Evolutionary conservation across 2,329 filamentous ascomycete genomes (phyloP).

Genomic region (Pestalotiopsis sp.): DNA sequence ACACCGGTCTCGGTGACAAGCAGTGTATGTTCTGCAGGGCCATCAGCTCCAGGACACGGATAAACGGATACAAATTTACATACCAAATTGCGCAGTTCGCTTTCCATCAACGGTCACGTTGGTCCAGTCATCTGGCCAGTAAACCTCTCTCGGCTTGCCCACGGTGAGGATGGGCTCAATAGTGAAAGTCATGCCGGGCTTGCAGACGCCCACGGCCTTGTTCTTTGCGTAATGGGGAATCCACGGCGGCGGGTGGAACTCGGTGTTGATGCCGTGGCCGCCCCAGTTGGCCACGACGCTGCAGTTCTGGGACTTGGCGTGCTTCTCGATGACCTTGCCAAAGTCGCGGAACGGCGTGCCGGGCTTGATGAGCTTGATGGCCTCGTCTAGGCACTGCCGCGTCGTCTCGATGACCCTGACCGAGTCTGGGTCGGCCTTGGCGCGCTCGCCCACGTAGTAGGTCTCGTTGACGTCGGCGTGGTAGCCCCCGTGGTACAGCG

Average conservation of each 20-base stretch:
- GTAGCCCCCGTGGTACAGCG: conserved; percentile 88
- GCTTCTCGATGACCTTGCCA: conserved; percentile 89
- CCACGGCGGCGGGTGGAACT: conserved; percentile 91
- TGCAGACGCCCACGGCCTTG: conserved; percentile 89
- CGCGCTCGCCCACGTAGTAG: conserved; percentile 90
- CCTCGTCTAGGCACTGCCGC: conserved; percentile 84
- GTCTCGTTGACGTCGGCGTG: conserved; percentile 97
- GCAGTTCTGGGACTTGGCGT: conserved; percentile 79
- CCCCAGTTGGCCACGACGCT: conserved; percentile 92
- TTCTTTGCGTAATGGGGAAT: conserved; percentile 97
- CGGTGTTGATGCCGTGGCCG: conserved; percentile 87
- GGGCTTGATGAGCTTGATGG: conserved; percentile 87
- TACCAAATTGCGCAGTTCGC: conserved; percentile 86
- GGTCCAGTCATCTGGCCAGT: conserved; percentile 98
- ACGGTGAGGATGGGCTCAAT: conserved; percentile 97
- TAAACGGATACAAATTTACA: conserved; percentile 30
- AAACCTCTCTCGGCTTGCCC: conserved; percentile 85
- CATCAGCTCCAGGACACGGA: background rate
- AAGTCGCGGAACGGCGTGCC: conserved; percentile 89
- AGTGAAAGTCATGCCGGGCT: conserved; percentile 94
- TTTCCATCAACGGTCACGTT: conserved; percentile 87
- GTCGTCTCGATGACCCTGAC: conserved; percentile 88
- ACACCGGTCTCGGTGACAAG: conserved; percentile 83
- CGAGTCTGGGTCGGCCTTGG: conserved; percentile 76
- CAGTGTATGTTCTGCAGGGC: conserved; percentile 70